phyloP scores from a whole-genome alignment of 1,284 basidiomycete genomes.

The Phellopilus nigrolimitatus region DNA sequence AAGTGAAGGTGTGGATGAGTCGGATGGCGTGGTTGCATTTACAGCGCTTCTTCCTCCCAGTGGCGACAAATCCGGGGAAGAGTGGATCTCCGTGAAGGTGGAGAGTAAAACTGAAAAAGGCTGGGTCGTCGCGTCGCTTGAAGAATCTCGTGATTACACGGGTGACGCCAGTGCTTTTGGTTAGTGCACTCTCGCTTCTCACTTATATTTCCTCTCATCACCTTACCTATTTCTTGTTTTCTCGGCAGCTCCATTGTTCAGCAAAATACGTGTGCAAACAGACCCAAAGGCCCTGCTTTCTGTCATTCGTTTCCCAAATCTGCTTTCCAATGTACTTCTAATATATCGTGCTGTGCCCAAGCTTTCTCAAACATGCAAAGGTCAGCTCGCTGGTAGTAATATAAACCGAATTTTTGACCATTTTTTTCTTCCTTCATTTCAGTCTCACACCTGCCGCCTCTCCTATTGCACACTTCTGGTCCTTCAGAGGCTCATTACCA shows the following conservation, averaged over 20 bases:
- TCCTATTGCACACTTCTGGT: conserved; percentile 54
- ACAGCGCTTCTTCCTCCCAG: conserved; percentile 40
- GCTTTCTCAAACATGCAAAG: conserved; percentile 21
- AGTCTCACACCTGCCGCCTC: conserved; percentile 41
- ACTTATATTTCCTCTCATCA: background rate
- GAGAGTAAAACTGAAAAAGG: conserved; percentile 48
- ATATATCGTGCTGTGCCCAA: conserved; percentile 50
- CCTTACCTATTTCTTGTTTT: conserved; percentile 20
- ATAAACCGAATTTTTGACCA: background rate
- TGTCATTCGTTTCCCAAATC: conserved; percentile 37
- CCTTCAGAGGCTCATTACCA: conserved; percentile 69
- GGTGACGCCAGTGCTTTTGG: conserved; percentile 37
- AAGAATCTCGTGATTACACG: conserved; percentile 28
- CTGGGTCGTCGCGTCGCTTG: conserved; percentile 61
- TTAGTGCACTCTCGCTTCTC: conserved; percentile 34
- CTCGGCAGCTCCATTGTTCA: conserved; percentile 23
- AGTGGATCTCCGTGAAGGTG: conserved; percentile 50
- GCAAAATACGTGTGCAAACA: conserved; percentile 25
- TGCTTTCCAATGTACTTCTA: conserved; percentile 56
- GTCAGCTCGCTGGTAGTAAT: conserved; percentile 19
- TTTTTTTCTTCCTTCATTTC: no score
- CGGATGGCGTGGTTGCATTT: conserved; percentile 63
- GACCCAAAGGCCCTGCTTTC: conserved; percentile 33
- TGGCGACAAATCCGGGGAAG: conserved; percentile 22
- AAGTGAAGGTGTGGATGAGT: conserved; percentile 64